Conservation (phyloP, 768 basidiomycete species). For the Trametes maxima region DNA sequence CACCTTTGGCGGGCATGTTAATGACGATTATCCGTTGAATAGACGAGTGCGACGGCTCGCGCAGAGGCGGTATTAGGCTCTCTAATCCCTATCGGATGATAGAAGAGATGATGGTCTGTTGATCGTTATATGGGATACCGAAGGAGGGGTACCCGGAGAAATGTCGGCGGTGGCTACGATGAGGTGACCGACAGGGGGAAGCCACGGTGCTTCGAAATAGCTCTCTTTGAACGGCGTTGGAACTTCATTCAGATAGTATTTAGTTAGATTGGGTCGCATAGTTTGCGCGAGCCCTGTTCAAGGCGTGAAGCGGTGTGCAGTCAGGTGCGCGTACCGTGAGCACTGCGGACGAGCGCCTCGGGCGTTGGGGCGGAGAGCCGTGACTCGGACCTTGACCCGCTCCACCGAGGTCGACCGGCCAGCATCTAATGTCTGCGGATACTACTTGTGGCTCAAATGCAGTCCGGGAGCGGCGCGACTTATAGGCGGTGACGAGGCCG, state of each 20-base stretch:
- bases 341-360: too few species aligned
- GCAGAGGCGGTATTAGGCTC: conserved; percentile 1
- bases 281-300: background rate
- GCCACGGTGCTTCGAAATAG: background rate
- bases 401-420: conserved; percentile 1
- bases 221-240: background rate
- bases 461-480: background rate
- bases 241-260: background rate
- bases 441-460: background rate
- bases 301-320: background rate
- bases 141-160: conserved; percentile 10
- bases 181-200: conserved; percentile 11
- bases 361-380: background rate
- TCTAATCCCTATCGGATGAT: conserved; percentile 9
- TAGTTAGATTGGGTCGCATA: too few species aligned
- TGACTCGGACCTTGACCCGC: background rate
- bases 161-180: conserved; percentile 8
- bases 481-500: background rate
- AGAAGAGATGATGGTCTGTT: conserved; percentile 1
- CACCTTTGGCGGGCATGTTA: conserved; percentile 49
- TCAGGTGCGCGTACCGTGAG: background rate
- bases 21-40: conserved; percentile 9
- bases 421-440: background rate
- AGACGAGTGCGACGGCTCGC: background rate
- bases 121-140: conserved; percentile 15